Evolutionary conservation across 768 basidiomycete genomes (phyloP), one percentile per base, ranked within the genome.

Genomic region (Crassisporium funariophilum): DNA sequence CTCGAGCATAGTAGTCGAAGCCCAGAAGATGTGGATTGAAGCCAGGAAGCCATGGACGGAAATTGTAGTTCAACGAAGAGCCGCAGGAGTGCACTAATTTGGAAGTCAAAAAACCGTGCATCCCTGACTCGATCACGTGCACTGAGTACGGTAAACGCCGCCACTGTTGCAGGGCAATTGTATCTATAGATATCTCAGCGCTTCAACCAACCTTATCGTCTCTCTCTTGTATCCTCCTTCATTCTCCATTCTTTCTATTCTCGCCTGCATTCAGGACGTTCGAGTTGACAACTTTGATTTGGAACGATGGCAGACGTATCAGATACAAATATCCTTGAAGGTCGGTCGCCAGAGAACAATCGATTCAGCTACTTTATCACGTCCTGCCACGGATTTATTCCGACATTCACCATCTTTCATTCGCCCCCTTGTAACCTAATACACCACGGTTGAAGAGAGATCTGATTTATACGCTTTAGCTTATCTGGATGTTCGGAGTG

Each of bases 401-500:
- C 6, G 19, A 23, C 21, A 35, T 35, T 19, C 36, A 15, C 21
- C 35, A 22, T 25, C 23, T 23, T 11, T 12, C 39, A 34, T 31
- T 15, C 42, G 37, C 41, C 35, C 35, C 51, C 49, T 41, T 49
- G 35, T 40, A 41, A 21, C 42, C n/a, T n/a, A n/a, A n/a, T n/a
- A n/a, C n/a, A n/a, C n/a, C n/a, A n/a, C 29, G 29, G 35, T 33
- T 24, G 23, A 35, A 27, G 39, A 41, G 43, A 46, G 45, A 62
- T 59, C 62, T 68, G 51, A 61, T 57, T 49, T 56, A 56, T 53
- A 47, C 51, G 46, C 40, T 57, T 44, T 63, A 91, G 95, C 92
- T 23, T 95, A 97, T 76, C 74, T 81, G 65, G 88, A 93, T 56
- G 86, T 97, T 44, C 85, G 94, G 55, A 77, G 75, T 52, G 84